Evolutionary conservation across 352 stramenopile genomes (phyloP), one percentile per base, ranked within the genome.

Genomic region (Globisporangium viniferum): DNA sequence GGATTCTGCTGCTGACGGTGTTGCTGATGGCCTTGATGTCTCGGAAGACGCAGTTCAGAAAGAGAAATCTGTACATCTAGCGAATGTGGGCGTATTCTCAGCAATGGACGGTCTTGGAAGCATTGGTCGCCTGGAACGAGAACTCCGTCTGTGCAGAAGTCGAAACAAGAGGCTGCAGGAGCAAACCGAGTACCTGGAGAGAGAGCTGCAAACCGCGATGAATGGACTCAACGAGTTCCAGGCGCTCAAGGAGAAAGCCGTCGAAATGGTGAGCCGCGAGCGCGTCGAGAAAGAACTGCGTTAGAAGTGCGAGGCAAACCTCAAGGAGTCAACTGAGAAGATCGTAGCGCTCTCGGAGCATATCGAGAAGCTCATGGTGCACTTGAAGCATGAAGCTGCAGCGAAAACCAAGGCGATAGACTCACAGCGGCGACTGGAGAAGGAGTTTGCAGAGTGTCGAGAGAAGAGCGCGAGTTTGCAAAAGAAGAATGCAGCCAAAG

Each of bases 351-450:
- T 98, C n/a, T 94, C 88, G 33, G 93, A 98, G 66, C 96, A 99
- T 71, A 97, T 98, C 27, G 95, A 98, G 71, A 99, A 99, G 77
- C 79, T 99, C 27, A 98, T 98, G 94, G 79, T 98, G 8, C 96
- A 98, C 69, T 68, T 98, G 10, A 98, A 98, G 75, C 94, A 98
- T 73, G 95, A 99, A 71, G 95, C 91, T 9, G 93, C 93, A 4
- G 84, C 88, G n/a, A 99, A 99, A 73, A 90, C 91, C 3, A 88
- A 89, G 29, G 86, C 87, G 7, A 72, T 91, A n/a, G 82, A 96
- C 46, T 72, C 91, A 41, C 76, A 96, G 49, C 79, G 88, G 20
- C 76, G 79, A 5, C 71, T 82, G 2, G 91, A 98, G n/a, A 93
- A 90, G 24, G 92, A 98, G 24, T 69, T 95, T 2, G 59, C 73